These are phyloP conservation scores for Xylaria grammica DNA, from an alignment of 495 filamentous ascomycete genomes.

Conservation along the genomic window DNA sequence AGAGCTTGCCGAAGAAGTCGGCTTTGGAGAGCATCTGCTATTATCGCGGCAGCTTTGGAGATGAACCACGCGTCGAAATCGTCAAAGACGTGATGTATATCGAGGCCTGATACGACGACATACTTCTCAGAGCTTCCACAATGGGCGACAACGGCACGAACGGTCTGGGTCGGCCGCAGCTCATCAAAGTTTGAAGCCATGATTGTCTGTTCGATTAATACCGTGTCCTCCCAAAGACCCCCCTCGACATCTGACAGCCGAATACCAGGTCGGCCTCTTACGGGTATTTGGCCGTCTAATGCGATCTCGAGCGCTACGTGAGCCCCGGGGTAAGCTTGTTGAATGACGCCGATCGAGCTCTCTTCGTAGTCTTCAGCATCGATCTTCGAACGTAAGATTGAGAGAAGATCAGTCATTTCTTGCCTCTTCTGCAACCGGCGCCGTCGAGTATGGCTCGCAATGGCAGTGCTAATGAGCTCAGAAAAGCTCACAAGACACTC, in stretches of 20 bases:
- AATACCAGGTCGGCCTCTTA: not conserved
- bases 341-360: not conserved
- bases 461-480: constrained; percentile 3
- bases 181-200: constrained; percentile 15
- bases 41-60: constrained; percentile 14
- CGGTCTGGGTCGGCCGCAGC: not conserved
- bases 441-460: constrained; percentile 10
- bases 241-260: constrained; percentile 10
- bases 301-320: not conserved
- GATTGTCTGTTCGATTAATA: constrained; percentile 16
- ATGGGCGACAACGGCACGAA: constrained; percentile 19
- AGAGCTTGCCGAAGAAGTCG: constrained; percentile 25
- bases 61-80: constrained; percentile 27
- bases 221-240: constrained; percentile 15
- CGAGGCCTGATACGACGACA: constrained; percentile 20
- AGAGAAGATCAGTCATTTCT: constrained; percentile 5
- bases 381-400: not conserved
- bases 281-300: not conserved
- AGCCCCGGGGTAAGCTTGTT: not conserved
- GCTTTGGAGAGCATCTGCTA: constrained; percentile 20
- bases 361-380: constrained; percentile 14
- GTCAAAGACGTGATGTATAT: constrained; percentile 26
- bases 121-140: constrained; percentile 21
- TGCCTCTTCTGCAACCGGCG: constrained; percentile 4
- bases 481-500: constrained; percentile 9